Base-by-base conservation (phyloP, 805 yeast genomes). In the Starmerella vaccinii region DNA sequence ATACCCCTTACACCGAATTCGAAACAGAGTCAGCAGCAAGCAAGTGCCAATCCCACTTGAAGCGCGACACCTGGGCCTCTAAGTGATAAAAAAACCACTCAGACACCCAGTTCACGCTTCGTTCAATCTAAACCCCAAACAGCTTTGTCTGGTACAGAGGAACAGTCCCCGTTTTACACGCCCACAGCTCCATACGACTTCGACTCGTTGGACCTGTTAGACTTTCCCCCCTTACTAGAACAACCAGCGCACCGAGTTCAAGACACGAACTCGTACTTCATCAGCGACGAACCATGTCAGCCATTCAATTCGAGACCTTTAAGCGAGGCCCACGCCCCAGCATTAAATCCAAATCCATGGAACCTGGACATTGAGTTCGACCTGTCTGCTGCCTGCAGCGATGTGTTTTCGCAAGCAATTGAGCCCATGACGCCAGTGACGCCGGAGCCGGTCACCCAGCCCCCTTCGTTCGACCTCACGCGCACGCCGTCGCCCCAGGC, bases 131-230 rank as follows among this genome's bases (percentile, higher is more conserved):
- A 4, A 13, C 4, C 43, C 27, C 27, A 6, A 18, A 12, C n/a
- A 41, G 35, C 46, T 29, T 52, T 53, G 57, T 50, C 57, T 53
- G 24, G 26, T 38, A 16, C 50, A 50, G 52, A 50, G 40, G 19
- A 34, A 21, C 48, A 53, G 53, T 44, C 49, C 34, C 48, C 49
- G 30, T 39, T 39, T 26, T 39, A 16, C 19, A 6, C 18, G 24
- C 44, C 43, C 27, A 53, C 57, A 53, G 54, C 57, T 53, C 57
- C 49, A 18, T 12, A 24, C 15, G 57, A 50, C 13, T 12, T 34
- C 5, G 57, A 50, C 51, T 49, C 51, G 57, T 53, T 49, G 43
- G 46, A 50, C 52, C 43, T 53, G 51, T 48, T 53, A 42, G 50
- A 39, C 34, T 30, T 29, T 23, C 23, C 40, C 5, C 47, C 51